Evolutionary conservation across 2,329 filamentous ascomycete species (phyloP), one percentile per base, ranked within the genome.

Genomic region (Clonostachys byssicola): DNA sequence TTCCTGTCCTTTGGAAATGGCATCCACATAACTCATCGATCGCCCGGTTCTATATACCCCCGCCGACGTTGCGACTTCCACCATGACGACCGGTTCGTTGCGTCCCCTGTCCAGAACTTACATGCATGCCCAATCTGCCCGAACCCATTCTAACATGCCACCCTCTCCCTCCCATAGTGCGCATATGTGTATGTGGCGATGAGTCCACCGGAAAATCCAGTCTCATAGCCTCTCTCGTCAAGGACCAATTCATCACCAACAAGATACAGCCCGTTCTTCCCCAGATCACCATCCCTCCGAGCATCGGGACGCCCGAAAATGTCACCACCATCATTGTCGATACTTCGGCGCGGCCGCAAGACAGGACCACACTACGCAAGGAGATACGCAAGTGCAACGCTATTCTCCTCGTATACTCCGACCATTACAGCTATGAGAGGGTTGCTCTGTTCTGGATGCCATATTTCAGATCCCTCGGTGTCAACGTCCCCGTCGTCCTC

Each of bases 391-490:
- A 96, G 67, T 94, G 88, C 60, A 99, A 96, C 64, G 92, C 96
- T 55, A 97, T 99, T 54, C 78, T 97, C 16, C 82, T 99, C 40
- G 92, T 99, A 47, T 99, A 99, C 67, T 92, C 92, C 55, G 94
- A 99, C 65, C 92, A 97, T 70, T 99, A 99, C 74, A 97, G 92
- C 77, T 99, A 97, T 72, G 94, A 99, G 65, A 80, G 94, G 36
- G 92, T 99, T 5, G 94, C 92, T 5, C 76, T 99, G 42, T 99
- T 97, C 68, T 99, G 94, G 94, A 88, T 99, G 81, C 94, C 94
- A 12, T 95, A 96, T 68, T 97, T 99, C 62, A 88, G 94, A 51
- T 96, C 92, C 5, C 80, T 99, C 38, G 94, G 94, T n/a, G 94
- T 99, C 62, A 99, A 99, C 63, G 91, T 99, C 18, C 94, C 94